phyloP scores from a whole-genome alignment of 257 asterid genomes.

The Euphrasia confusa region DNA sequence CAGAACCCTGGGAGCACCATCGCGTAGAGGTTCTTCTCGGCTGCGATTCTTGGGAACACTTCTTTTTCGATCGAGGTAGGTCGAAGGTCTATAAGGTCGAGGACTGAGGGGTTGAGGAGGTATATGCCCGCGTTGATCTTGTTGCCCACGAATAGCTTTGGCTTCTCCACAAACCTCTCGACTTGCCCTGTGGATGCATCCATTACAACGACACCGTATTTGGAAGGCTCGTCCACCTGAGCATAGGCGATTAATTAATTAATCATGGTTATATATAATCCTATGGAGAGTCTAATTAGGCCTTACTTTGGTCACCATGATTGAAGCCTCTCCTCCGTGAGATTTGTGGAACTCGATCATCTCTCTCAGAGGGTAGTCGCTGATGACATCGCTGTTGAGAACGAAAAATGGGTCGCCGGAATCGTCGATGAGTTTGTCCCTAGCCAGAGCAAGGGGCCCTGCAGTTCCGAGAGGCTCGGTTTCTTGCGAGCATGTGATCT shows the following conservation, averaged over 20 bases:
- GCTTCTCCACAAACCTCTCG: slow-evolving; percentile 91
- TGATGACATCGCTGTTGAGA: slow-evolving; percentile 93
- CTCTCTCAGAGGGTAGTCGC: slow-evolving; percentile 81
- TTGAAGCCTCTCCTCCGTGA: slow-evolving; percentile 95
- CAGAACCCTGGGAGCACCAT: slow-evolving; percentile 94
- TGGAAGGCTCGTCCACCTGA: slow-evolving; percentile 81
- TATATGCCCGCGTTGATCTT: slow-evolving; percentile 96
- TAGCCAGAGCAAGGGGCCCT: slow-evolving; percentile 97
- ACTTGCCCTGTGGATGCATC: slow-evolving; percentile 78
- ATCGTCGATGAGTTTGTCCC: slow-evolving; percentile 73
- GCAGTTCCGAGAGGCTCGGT: slow-evolving; percentile 99
- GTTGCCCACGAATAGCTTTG: slow-evolving; percentile 86
- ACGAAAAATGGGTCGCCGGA: slow-evolving; percentile 93
- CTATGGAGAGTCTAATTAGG: no score
- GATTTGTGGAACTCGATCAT: slow-evolving; percentile 90
- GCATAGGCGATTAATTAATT: no score
- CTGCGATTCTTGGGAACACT: slow-evolving; percentile 74
- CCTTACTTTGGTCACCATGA: slow-evolving; percentile 80
- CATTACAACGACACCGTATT: slow-evolving; percentile 87
- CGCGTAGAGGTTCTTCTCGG: slow-evolving; percentile 58
- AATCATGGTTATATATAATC: no score
- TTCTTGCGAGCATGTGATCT: slow-evolving; percentile 92
- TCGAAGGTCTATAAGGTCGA: slow-evolving; percentile 71
- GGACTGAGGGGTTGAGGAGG: slow-evolving; percentile 78
- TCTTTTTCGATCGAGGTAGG: slow-evolving; percentile 98